These are phyloP conservation scores for Macrophomina pseudophaseolina DNA, from an alignment of 2,329 filamentous ascomycete genomes.

Conservation along the genomic window DNA sequence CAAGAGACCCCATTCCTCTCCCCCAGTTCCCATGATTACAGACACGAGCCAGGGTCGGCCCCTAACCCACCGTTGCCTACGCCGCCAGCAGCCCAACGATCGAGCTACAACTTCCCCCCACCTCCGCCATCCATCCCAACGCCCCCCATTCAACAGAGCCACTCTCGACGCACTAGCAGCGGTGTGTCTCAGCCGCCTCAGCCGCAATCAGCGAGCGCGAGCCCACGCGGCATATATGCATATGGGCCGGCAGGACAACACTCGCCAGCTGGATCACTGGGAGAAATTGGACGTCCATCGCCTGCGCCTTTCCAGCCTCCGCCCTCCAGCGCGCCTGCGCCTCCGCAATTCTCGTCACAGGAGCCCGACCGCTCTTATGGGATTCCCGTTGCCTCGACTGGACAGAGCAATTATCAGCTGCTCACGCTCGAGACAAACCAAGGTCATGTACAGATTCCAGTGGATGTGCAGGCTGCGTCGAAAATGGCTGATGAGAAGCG, in stretches of 20 bases:
- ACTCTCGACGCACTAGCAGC: slow-evolving; percentile 45
- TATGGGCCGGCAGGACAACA: slow-evolving; percentile 48
- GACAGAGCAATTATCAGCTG: slow-evolving; percentile 56
- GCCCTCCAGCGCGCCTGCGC: slow-evolving; percentile 16
- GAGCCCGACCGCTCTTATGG: slow-evolving; percentile 30
- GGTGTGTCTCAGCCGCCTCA: slow-evolving; percentile 35
- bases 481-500: slow-evolving; percentile 84
- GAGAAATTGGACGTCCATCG: slow-evolving; percentile 31
- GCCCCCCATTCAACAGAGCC: slow-evolving; percentile 47
- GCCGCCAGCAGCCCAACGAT: slow-evolving; percentile 46
- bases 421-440: slow-evolving; percentile 59
- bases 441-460: slow-evolving; percentile 64
- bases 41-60: slow-evolving; percentile 46
- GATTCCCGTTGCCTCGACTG: slow-evolving; percentile 53
- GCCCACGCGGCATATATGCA: slow-evolving; percentile 55
- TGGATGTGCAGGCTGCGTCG: slow-evolving; percentile 82
- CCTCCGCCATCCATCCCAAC: slow-evolving; percentile 40
- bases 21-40: slow-evolving; percentile 48
- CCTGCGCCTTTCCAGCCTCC: slow-evolving; percentile 30
- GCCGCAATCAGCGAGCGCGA: slow-evolving; percentile 47
- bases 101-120: slow-evolving; percentile 39
- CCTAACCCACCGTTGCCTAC: slow-evolving; percentile 54
- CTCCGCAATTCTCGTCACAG: slow-evolving; percentile 17
- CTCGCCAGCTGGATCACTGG: slow-evolving; percentile 35
- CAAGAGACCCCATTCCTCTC: slow-evolving; percentile 55